Conservation (phyloP, 2,329 filamentous ascomycete species). For the Pseudocercospora eumusae region DNA sequence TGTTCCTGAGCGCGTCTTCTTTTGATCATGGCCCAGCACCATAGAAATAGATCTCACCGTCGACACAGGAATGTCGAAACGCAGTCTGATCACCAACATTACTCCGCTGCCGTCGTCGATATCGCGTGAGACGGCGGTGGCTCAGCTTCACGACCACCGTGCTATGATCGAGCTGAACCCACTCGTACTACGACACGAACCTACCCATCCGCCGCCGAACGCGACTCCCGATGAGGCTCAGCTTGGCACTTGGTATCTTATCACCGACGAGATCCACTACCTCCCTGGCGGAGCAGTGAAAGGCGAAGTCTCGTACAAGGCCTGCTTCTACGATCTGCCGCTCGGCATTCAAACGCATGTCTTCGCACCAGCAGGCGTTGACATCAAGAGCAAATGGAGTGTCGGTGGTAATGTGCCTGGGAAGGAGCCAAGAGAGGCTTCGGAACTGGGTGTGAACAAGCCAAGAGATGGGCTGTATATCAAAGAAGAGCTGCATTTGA, state of each 20-base stretch:
- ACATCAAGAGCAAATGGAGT: slow-evolving; percentile 83
- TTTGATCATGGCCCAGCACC: slow-evolving; percentile 10
- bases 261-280: slow-evolving; percentile 76
- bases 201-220: slow-evolving; percentile 66
- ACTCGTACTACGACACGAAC: slow-evolving; percentile 70
- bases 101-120: slow-evolving; percentile 73
- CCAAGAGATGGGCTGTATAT: slow-evolving; percentile 73
- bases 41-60: background rate
- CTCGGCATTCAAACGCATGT: slow-evolving; percentile 78
- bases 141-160: slow-evolving; percentile 73
- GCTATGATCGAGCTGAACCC: slow-evolving; percentile 90
- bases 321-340: slow-evolving; percentile 74
- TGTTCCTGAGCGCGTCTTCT: background rate
- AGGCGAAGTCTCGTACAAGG: slow-evolving; percentile 74
- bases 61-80: slow-evolving; percentile 62
- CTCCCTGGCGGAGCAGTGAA: slow-evolving; percentile 66
- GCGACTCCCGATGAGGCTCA: slow-evolving; percentile 68
- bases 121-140: slow-evolving; percentile 68
- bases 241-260: slow-evolving; percentile 72
- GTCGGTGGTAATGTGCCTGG: slow-evolving; percentile 71
- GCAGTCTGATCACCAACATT: slow-evolving; percentile 72
- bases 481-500: slow-evolving; percentile 81
- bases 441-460: slow-evolving; percentile 60
- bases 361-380: slow-evolving; percentile 78
- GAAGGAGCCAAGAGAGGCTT: slow-evolving; percentile 61